These are phyloP conservation scores for Colletotrichum karsti DNA, from an alignment of 2,329 filamentous ascomycete genomes.

Conservation along the genomic window DNA sequence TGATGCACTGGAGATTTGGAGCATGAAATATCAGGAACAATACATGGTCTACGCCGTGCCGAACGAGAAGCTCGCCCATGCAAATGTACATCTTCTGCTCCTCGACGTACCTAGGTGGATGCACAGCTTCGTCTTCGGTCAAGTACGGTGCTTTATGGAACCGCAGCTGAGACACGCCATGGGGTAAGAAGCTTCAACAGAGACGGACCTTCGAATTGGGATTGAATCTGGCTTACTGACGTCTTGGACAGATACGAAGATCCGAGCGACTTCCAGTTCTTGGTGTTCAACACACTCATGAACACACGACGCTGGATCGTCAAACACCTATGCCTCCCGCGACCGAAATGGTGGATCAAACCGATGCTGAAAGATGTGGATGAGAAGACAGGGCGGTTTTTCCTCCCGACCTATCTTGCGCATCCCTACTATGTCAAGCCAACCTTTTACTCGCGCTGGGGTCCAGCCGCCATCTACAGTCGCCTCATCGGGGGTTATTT, in stretches of 20 bases:
- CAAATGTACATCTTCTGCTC: background rate
- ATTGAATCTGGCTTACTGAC: background rate
- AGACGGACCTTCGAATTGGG: too few relatives aligned
- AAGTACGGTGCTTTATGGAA: slow-evolving; percentile 14
- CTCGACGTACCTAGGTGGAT: slow-evolving; percentile 3
- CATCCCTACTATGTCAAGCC: slow-evolving; percentile 63
- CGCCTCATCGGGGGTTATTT: slow-evolving; percentile 53
- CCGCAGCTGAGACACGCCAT: background rate
- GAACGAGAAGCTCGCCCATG: slow-evolving; percentile 13
- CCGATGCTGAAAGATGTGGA: slow-evolving; percentile 42
- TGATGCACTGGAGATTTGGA: slow-evolving; percentile 59
- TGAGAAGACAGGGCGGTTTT: slow-evolving; percentile 49
- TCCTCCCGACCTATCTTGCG: slow-evolving; percentile 49
- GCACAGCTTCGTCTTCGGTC: slow-evolving; percentile 3
- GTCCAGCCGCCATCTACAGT: slow-evolving; percentile 51
- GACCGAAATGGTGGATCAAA: slow-evolving; percentile 38
- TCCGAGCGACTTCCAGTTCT: background rate
- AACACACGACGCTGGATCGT: slow-evolving; percentile 52
- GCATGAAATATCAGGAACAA: slow-evolving; percentile 54
- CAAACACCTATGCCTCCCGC: slow-evolving; percentile 58
- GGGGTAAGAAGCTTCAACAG: background rate
- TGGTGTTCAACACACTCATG: slow-evolving; percentile 39
- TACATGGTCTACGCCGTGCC: slow-evolving; percentile 50
- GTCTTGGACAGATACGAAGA: background rate
- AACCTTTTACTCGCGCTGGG: slow-evolving; percentile 57